phyloP scores from a whole-genome alignment of 2,329 filamentous ascomycete genomes.

The Diaporthe humulicola region DNA sequence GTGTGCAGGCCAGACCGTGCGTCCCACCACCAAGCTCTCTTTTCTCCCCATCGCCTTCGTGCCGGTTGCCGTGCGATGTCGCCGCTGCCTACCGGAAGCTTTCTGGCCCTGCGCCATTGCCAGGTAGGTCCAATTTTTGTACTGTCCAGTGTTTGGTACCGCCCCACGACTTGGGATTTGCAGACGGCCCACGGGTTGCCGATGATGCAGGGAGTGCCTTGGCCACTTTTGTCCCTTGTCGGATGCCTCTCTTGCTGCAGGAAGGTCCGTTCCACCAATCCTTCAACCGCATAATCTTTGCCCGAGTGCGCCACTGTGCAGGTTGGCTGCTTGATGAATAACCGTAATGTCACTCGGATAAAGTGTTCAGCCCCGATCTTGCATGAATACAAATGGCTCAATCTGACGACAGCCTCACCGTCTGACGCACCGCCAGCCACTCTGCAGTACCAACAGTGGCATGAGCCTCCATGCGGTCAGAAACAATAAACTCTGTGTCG shows the following conservation, averaged over 20 bases:
- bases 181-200: not conserved
- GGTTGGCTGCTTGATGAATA: not conserved
- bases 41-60: not conserved
- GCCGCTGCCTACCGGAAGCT: slow-evolving; percentile 8
- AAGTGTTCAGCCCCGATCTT: slow-evolving; percentile 8
- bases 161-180: slow-evolving; percentile 12
- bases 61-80: not conserved
- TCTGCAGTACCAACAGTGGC: not conserved
- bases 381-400: slow-evolving; percentile 21
- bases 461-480: slow-evolving; percentile 14
- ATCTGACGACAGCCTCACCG: slow-evolving; percentile 28
- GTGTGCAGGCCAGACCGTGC: not conserved
- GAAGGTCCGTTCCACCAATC: slow-evolving; percentile 24
- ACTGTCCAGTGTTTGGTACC: not conserved
- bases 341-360: slow-evolving; percentile 7
- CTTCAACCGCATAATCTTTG: slow-evolving; percentile 10
- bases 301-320: slow-evolving; percentile 23
- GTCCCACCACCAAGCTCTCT: slow-evolving; percentile 7
- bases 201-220: slow-evolving; percentile 33
- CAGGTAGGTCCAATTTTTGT: not conserved
- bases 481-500: not conserved
- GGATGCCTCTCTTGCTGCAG: slow-evolving; percentile 29
- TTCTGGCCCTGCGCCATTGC: not conserved
- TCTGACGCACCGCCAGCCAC: not conserved
- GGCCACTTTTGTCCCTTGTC: slow-evolving; percentile 10